These are phyloP conservation scores for Alternaria atra DNA, from an alignment of 2,329 filamentous ascomycete genomes.

Conservation along the genomic window DNA sequence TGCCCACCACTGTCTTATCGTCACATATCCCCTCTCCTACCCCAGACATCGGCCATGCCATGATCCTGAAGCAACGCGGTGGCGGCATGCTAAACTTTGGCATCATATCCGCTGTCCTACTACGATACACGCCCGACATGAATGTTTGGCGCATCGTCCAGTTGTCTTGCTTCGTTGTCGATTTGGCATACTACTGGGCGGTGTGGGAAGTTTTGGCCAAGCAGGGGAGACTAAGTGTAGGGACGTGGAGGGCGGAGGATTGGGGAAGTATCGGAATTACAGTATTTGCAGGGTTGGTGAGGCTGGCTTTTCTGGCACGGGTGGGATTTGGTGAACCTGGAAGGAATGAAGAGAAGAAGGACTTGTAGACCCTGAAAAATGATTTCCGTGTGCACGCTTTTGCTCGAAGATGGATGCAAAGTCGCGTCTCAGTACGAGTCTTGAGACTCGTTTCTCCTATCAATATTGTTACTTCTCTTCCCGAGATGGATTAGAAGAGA, in stretches of 20 bases:
- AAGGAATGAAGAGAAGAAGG: slow-evolving; percentile 12
- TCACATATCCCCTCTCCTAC: slow-evolving; percentile 28
- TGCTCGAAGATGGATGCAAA: background rate
- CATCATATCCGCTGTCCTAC: slow-evolving; percentile 35
- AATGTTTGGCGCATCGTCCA: slow-evolving; percentile 37
- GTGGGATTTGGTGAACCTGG: slow-evolving; percentile 20
- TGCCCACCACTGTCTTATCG: slow-evolving; percentile 28
- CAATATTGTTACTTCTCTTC: background rate
- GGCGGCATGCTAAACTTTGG: slow-evolving; percentile 40
- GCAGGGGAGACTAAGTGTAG: slow-evolving; percentile 23
- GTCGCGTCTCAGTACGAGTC: background rate
- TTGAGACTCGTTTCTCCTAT: background rate
- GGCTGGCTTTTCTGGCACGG: slow-evolving; percentile 30
- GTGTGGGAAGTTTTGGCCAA: slow-evolving; percentile 24
- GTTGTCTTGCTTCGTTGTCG: slow-evolving; percentile 28
- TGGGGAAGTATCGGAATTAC: slow-evolving; percentile 47
- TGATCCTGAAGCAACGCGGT: slow-evolving; percentile 40
- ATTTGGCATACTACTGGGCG: slow-evolving; percentile 34
- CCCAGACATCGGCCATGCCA: slow-evolving; percentile 32
- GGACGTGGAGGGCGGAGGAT: slow-evolving; percentile 34
- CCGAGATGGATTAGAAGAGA: background rate
- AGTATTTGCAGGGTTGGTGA: slow-evolving; percentile 31
- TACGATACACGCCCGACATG: slow-evolving; percentile 35
- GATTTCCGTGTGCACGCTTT: background rate
- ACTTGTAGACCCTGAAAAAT: background rate